Evolutionary conservation across 1,139 yeast species (phyloP), one percentile per base, ranked within the genome.

Genomic region (Lipomyces yarrowii): DNA sequence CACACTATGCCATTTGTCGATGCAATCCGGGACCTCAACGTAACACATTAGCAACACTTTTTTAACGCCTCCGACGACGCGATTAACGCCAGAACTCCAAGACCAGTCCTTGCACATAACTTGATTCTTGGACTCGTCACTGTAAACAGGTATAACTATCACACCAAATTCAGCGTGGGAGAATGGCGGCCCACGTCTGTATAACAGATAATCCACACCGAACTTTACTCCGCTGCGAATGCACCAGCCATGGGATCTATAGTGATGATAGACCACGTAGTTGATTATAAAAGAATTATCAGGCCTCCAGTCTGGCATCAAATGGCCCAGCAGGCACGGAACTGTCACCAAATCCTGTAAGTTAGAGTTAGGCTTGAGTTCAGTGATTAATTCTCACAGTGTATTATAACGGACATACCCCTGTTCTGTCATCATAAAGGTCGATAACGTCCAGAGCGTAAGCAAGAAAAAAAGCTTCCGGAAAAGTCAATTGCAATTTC

Each of bases 171-270:
- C 97, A 0, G 99, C 98, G 76, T 94, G 99, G 59, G 89, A 86
- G 75, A 93, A 92, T 0, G 98, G 98, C 10, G 99, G 99, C 0
- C 99, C 99, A 65, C 94, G 82, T 65, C 88, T 86, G 76, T 94
- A 94, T 7, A 94, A 80, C 23, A 94, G 79, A 77, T 82, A 88
- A 72, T 93, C 96, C 30, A 91, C 85, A 1, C 98, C 97, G 77
- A 94, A 94, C 75, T 94, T 94, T 66, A 93, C 85, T 0, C 98
- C 99, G 0, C 93, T 86, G 67, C 96, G 82, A 1, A 88, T 96
- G 80, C 98, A 93, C 98, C 98, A 94, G 0, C 98, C 98, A 46
- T 87, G 82, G 0, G 97, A 87, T 63, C 97, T 82, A 77, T 87
- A 93, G 75, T 92, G 93, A 74, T 92, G 96, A 74, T 93, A 94